Conservation (phyloP, 73 alveolate genomes). For the Paramecium octaurelia region DNA sequence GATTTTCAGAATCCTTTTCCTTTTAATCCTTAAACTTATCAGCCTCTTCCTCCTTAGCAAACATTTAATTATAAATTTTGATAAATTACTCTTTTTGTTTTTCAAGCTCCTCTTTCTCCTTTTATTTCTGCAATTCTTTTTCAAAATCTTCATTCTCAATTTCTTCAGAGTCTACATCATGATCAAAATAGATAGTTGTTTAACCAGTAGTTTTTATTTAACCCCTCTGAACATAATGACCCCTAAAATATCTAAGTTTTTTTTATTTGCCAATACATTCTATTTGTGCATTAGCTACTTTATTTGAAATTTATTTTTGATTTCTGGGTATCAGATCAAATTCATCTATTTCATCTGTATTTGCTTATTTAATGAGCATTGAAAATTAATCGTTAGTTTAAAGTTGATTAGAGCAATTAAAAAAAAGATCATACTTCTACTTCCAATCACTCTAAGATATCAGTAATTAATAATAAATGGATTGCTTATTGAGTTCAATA, state of each 20-base stretch:
- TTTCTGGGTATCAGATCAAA: not conserved
- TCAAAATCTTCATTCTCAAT: not conserved
- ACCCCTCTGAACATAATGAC: not conserved
- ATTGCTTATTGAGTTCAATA: not conserved
- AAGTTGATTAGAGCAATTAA: not conserved
- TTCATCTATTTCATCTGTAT: not conserved
- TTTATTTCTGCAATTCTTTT: not conserved
- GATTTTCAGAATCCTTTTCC: not conserved
- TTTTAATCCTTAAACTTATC: not conserved
- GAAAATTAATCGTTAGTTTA: not conserved
- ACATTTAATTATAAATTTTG: not conserved
- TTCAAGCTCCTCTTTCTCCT: not conserved
- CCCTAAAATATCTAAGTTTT: not conserved
- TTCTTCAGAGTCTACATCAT: slow-evolving; percentile 1
- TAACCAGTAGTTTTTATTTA: not conserved
- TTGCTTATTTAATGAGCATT: not conserved
- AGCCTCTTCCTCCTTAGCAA: not conserved
- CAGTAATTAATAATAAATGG: not conserved
- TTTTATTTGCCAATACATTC: not conserved
- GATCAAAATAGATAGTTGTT: not conserved
- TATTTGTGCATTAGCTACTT: not conserved
- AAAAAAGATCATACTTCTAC: not conserved
- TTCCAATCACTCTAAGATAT: not conserved
- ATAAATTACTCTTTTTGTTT: not conserved
- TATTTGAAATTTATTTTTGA: not conserved